Evolutionary conservation across 2,329 filamentous ascomycete genomes (phyloP), one percentile per base, ranked within the genome.

Genomic region (Albophoma yamanashiensis): DNA sequence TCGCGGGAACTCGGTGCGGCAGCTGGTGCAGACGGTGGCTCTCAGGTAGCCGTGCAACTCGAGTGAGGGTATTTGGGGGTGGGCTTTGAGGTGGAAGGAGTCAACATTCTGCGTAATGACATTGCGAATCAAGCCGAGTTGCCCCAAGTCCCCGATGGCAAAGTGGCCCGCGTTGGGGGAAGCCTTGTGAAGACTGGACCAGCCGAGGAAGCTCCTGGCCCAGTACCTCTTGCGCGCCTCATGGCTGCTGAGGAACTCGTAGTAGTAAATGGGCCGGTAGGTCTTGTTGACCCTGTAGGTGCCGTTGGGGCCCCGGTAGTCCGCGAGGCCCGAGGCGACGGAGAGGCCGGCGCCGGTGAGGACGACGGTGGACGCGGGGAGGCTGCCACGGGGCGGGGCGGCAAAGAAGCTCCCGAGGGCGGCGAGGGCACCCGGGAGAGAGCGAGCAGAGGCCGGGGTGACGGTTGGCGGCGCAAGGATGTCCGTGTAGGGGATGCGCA

Each of bases 81-180:
- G 92, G 0, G 91, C 89, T 61, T 76, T 76, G 2, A 82, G 79
- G 73, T 99, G 94, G 71, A 99, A 96, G 2, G 92, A 96, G 75
- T 99, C 94, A 58, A 99, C 94, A 70, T 97, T 97, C 72, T 99
- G 94, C 47, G 94, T 97, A 66, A 99, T 86, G 61, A 97, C 89
- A 58, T 79, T 84, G 60, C 82, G 83, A 50, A 97, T 78, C 57
- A 92, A 75, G 2, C 92, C 92, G 65, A 94, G 76, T 5, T 81
- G 74, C 3, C 85, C 89, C 42, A 97, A 77, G 64, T 88, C 81
- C 58, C 83, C 81, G 60, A 97, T 83, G 2, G 92, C 91, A 70
- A 83, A 80, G 75, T 99, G 94, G 2, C 86, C 87, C 3, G 78
- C 76, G 69, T 97, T 97, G 15, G 93, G 92, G 61, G 77, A 78